Base-by-base conservation (phyloP, 169 alveolate species). In the Plasmodium relictum region DNA sequence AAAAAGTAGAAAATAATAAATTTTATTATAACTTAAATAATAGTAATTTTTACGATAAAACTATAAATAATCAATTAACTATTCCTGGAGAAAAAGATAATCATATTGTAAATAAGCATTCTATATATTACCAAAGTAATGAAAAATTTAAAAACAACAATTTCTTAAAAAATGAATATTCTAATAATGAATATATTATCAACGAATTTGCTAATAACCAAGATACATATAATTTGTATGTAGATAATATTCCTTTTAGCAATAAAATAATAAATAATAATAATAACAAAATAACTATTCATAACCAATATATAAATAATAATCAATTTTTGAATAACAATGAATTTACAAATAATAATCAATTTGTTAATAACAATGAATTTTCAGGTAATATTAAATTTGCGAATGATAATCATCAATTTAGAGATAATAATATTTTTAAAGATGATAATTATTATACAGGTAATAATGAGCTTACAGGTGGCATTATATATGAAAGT, bases 1-100 rank as follows among this genome's bases (percentile, higher is more conserved):
- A 22, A 2, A 18, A 56, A 69, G 12, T 24, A 31, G 58, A 74
- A 6, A 59, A 74, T 26, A 74, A 10, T 22, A 74, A 74, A 8
- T 20, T 16, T 5, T 74, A 16, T 16, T 59, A 22, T 74, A 74
- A 31, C 31, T 50, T 62, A 20, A 58, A 58, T 74, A 74, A 74
- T 59, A 74, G 73, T 22, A 56, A 59, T 22, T 59, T 59, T 6
- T 59, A 74, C 48, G 58, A 20, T 18, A 61, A 50, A 14, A 31
- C 9, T 14, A 59, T 20, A 18, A 59, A 74, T 50, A 74, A 74
- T 10, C 20, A 71, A 4, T 41, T 71, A 20, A 54, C 24, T 71
- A 48, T 48, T 22, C 88, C 39, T 48, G 24, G 56, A 14, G 42
- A 65, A n/a, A 74, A 50, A 18, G 59, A 50, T 9, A 41, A 74